Base-by-base conservation (phyloP, 768 basidiomycete genomes). In the Epithele typhae region DNA sequence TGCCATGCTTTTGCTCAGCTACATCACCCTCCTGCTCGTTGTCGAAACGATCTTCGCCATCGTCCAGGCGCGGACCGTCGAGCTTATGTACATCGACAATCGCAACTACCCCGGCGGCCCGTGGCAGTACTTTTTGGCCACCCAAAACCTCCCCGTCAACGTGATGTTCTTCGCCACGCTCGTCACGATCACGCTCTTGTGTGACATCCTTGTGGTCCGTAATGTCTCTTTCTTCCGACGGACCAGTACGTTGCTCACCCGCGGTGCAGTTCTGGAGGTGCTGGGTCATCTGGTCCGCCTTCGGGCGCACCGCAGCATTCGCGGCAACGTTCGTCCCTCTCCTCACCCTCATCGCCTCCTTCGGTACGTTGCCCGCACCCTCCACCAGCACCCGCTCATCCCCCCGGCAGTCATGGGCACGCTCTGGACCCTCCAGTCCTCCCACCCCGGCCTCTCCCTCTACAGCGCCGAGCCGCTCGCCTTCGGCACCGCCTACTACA, bases 181-280 rank as follows among this genome's bases (percentile, higher is more conserved):
- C 12, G 72, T 75, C 46, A 51, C 72, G 7, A 52, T 72, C 34
- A 72, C 72, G 0, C 69, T 69, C 49, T 60, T 72, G 25, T 64
- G 63, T 11, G 72, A 74, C 46, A 48, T 72, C 9, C 62, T 75
- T 3, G 66, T 74, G 54, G 72, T 72, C 45, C 49, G 68, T 12
- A 17, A 22, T 21, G 15, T 5, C 14, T 19, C 17, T 30, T 30
- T 30, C 14, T 7, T 30, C 8, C 27, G 27, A 30, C 14, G 27
- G 27, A 30, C 27, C 14, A 14, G 27, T 7, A 7, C 15, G 18
- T 19, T 11, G 11, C 5, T 23, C 38, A 15, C n/a, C n/a, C n/a
- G n/a, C n/a, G n/a, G n/a, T n/a, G 9, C 49, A 72, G 73, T 57
- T 75, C 24, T 75, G 72, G 72, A 61, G 73, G 17, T 75, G 74